phyloP scores from a whole-genome alignment of 805 yeast genomes.

The Teunomyces cretensis region DNA sequence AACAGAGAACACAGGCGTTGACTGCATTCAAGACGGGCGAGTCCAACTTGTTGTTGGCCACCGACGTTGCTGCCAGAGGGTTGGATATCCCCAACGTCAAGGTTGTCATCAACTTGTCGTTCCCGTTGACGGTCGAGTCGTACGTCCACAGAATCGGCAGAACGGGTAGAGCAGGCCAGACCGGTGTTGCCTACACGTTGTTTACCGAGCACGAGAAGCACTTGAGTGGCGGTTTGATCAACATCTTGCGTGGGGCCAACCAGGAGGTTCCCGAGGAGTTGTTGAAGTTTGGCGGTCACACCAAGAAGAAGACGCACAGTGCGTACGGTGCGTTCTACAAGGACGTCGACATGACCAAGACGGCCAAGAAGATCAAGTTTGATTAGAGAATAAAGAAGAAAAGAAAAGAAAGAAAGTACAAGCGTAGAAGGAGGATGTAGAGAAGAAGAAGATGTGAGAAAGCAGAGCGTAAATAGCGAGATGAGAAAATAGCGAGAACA shows the following conservation, averaged over 20 bases:
- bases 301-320: constrained; percentile 94
- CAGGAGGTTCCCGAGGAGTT: constrained; percentile 95
- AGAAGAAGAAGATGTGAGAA: background rate
- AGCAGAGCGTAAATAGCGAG: too few relatives aligned
- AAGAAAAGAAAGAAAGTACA: background rate
- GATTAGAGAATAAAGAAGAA: constrained; percentile 30
- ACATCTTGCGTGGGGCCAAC: constrained; percentile 88
- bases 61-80: constrained; percentile 98
- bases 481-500: too few relatives aligned
- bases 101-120: constrained; percentile 89
- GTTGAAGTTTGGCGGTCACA: constrained; percentile 94
- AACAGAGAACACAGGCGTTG: constrained; percentile 86
- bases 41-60: constrained; percentile 78
- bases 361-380: constrained; percentile 89
- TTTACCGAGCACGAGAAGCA: constrained; percentile 98
- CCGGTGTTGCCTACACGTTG: constrained; percentile 92
- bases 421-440: too few relatives aligned
- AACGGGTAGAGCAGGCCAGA: constrained; percentile 96
- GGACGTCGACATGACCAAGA: constrained; percentile 80
- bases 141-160: constrained; percentile 97
- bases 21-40: constrained; percentile 81
- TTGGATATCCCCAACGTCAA: constrained; percentile 97
- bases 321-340: constrained; percentile 98
- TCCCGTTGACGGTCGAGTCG: constrained; percentile 95
- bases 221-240: constrained; percentile 89